Base-by-base conservation (phyloP, 306 rosid species). In the Rosa lucieae region DNA sequence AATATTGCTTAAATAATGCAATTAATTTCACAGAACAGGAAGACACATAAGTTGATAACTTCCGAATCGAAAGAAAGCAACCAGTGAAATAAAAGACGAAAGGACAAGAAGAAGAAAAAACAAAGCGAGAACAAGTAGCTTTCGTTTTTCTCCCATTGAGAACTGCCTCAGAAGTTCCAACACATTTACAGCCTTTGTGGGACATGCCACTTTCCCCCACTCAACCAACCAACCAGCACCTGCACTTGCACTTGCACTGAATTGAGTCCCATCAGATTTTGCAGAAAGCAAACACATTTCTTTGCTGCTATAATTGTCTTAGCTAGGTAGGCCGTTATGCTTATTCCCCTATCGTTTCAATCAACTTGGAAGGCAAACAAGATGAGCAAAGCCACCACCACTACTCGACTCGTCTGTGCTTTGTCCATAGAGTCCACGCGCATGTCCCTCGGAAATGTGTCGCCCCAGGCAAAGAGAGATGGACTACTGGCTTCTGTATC, bases 81-180 rank as follows among this genome's bases (percentile, higher is more conserved):
- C 37, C 3, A 32, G 37, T 32, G 37, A 32, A 32, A 32, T 63
- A 29, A 63, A 63, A 13, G 69, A 7, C 13, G 20, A 62, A 12
- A 13, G 42, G 68, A 5, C 32, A 63, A 32, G 0, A 59, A 23
- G 4, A 35, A 35, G 0, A 59, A 23, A 11, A 35, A 35, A 15
- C 11, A 32, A 65, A 65, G 12, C 35, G 46, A 65, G 21, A 6
- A 65, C 21, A 65, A 65, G 46, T 35, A 14, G 23, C 43, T 32
- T 65, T 67, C 3, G 21, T 67, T 18, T 67, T 39, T 39, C 72
- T 67, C 13, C 49, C 72, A 67, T 40, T 67, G 72, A 63, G 69
- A 67, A 39, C 29, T 67, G 49, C 72, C 44, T 67, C 72, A 67
- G 72, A 67, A 67, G 72, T 67, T 67, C 72, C 49, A 67, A 67